phyloP scores from a whole-genome alignment of 2,329 filamentous ascomycete genomes.

The Torrubiellomyces zombiae region DNA sequence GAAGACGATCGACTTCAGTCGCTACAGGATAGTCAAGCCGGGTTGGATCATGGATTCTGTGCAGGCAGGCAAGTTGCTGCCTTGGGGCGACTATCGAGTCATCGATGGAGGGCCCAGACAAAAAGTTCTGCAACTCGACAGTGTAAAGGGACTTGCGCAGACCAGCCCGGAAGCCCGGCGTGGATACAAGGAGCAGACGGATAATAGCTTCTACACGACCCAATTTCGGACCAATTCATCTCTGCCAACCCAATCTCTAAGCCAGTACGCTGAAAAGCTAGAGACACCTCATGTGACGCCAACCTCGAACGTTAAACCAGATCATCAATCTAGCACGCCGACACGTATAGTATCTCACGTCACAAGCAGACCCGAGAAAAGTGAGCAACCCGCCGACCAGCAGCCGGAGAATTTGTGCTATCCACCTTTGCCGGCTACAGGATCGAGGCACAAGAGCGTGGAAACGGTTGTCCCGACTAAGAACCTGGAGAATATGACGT shows the following conservation, averaged over 20 bases:
- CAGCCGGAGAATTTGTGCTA: neutral
- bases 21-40: conserved; percentile 85
- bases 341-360: neutral
- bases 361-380: neutral
- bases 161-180: conserved; percentile 35
- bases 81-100: conserved; percentile 75
- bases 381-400: neutral
- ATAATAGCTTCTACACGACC: conserved; percentile 65
- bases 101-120: conserved; percentile 73
- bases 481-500: conserved; percentile 45
- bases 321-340: neutral
- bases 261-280: conserved; percentile 12
- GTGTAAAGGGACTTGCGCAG: conserved; percentile 50
- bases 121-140: conserved; percentile 49
- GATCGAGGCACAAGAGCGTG: too few species aligned
- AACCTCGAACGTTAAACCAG: neutral
- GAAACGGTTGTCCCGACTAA: conserved; percentile 1
- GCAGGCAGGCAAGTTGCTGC: conserved; percentile 59
- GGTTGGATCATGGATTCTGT: conserved; percentile 90
- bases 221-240: conserved; percentile 38
- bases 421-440: too few species aligned
- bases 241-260: conserved; percentile 12
- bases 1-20: conserved; percentile 74
- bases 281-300: conserved; percentile 7
- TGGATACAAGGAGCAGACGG: conserved; percentile 68